These are phyloP conservation scores for Trichoderma citrinoviride DNA, from an alignment of 2,329 filamentous ascomycete species.

Conservation along the genomic window DNA sequence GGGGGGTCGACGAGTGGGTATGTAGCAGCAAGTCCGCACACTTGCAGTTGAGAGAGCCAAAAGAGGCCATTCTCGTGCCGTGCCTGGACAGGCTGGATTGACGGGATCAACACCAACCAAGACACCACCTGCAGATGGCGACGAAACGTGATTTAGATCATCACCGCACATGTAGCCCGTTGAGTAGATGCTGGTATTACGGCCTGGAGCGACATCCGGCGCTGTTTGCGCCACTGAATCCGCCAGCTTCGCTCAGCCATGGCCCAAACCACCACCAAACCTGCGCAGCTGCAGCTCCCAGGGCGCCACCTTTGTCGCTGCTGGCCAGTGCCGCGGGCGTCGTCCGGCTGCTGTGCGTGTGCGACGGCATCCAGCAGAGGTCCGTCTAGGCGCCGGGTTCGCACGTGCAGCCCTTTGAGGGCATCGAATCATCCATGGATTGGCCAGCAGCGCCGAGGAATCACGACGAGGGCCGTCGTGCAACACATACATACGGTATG, in stretches of 20 bases:
- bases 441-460: no score
- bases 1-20: no score
- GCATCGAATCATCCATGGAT: no score
- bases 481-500: background rate
- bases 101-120: background rate
- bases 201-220: constrained; percentile 16
- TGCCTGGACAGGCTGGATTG: background rate
- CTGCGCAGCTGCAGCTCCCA: background rate
- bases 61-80: no score
- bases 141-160: no score
- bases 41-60: no score
- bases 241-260: background rate
- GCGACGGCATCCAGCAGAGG: background rate
- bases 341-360: constrained; percentile 9
- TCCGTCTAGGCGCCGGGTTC: constrained; percentile 2
- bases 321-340: constrained; percentile 10
- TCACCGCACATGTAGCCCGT: no score
- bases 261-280: background rate
- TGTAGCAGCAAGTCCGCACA: no score
- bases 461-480: no score
- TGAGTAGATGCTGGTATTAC: no score
- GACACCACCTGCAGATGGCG: background rate
- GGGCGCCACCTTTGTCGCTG: constrained; percentile 1
- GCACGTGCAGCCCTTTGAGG: background rate
- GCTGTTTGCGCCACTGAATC: background rate